Percentiles rank a stretch among this genome's conserved stretches.
phyloP scores from a whole-genome alignment of 192 early-diverging fungal genomes.

The Oehlia diaphana region DNA sequence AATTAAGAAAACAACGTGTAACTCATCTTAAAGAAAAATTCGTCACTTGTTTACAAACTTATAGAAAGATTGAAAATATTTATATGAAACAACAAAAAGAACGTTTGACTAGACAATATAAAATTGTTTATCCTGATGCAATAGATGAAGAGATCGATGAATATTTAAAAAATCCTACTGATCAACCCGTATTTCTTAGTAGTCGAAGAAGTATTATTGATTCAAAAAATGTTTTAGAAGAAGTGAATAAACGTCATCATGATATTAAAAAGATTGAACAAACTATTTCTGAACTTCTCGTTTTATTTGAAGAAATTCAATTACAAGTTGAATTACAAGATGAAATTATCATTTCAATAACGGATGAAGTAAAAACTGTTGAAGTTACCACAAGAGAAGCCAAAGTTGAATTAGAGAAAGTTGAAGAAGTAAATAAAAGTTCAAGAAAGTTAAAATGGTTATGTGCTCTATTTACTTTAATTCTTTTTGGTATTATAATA shows the following conservation, averaged over 20 bases:
- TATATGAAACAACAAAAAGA: constrained; percentile 83
- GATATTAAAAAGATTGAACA: constrained; percentile 87
- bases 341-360: constrained; percentile 66
- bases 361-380: not conserved
- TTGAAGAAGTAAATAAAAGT: not conserved
- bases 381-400: constrained; percentile 64
- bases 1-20: constrained; percentile 8
- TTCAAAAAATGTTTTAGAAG: constrained; percentile 68
- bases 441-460: not conserved
- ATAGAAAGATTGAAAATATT: constrained; percentile 71
- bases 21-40: constrained; percentile 59
- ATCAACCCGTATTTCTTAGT: constrained; percentile 32
- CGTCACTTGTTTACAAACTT: constrained; percentile 65
- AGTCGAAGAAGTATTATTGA: constrained; percentile 65
- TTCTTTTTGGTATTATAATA: not conserved
- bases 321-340: constrained; percentile 81
- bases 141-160: constrained; percentile 72
- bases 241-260: constrained; percentile 81
- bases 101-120: constrained; percentile 75
- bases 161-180: constrained; percentile 52
- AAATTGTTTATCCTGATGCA: constrained; percentile 83
- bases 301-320: constrained; percentile 86
- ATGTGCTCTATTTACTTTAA: not conserved
- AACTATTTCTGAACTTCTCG: constrained; percentile 82
- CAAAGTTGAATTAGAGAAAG: constrained; percentile 54